phyloP scores from a whole-genome alignment of 257 asterid genomes.

The Hygrophila difformis region DNA sequence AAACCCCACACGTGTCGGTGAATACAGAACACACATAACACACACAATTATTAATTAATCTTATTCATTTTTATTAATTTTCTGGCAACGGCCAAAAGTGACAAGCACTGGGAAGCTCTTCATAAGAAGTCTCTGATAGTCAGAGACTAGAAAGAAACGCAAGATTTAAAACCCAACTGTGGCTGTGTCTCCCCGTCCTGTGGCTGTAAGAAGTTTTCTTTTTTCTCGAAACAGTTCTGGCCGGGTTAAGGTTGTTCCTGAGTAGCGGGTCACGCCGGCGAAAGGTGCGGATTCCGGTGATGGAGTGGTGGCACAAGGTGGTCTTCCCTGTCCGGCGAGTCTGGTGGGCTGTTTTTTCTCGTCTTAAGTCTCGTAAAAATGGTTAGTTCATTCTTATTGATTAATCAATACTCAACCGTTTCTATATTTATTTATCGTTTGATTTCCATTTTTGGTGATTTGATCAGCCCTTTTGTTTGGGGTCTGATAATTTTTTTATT shows the following conservation, averaged over 20 bases:
- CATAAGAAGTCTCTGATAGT: not conserved
- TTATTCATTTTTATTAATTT: no score
- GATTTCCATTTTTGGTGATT: not conserved
- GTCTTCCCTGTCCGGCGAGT: slow-evolving; percentile 63
- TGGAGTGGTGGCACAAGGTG: slow-evolving; percentile 66
- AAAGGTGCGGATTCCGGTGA: slow-evolving; percentile 34
- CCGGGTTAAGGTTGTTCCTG: slow-evolving; percentile 40
- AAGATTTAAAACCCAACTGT: no score
- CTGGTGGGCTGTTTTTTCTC: slow-evolving; percentile 49
- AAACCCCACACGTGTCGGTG: no score
- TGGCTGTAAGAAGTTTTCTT: no score
- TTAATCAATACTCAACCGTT: no score
- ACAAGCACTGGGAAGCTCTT: not conserved
- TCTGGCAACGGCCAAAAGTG: slow-evolving; percentile 12
- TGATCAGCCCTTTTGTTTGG: no score
- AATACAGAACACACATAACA: not conserved
- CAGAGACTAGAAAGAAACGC: no score
- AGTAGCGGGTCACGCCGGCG: slow-evolving; percentile 32
- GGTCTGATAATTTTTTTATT: no score
- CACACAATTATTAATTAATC: not conserved
- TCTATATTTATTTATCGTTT: not conserved
- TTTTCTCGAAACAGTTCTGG: slow-evolving; percentile 40
- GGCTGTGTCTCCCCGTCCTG: no score
- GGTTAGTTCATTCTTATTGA: no score
- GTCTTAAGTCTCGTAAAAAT: slow-evolving; percentile 42